A percentile compares a stretch with the other conserved stretches of the same genome.
phyloP scores from a whole-genome alignment of 768 basidiomycete species.

The Tylopilus rubrobrunneus region DNA sequence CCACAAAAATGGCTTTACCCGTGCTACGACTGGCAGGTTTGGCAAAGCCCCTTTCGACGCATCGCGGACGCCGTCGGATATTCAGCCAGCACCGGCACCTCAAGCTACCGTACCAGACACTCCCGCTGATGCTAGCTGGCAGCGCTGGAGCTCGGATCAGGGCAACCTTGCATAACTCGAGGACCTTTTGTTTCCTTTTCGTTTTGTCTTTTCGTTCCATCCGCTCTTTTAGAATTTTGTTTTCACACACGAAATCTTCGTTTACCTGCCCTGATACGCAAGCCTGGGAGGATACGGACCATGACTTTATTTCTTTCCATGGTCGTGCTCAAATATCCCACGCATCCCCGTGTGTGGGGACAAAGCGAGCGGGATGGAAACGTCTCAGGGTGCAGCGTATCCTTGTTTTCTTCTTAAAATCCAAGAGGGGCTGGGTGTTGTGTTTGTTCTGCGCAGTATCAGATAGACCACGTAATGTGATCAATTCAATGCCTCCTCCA shows the following conservation, averaged over 20 bases:
- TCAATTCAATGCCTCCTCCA: not conserved
- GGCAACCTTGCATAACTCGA: constrained; percentile 3
- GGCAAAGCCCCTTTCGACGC: constrained; percentile 15
- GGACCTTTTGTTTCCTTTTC: not conserved
- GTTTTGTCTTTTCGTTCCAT: constrained; percentile 12
- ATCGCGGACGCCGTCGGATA: constrained; percentile 18
- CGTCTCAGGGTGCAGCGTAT: not conserved
- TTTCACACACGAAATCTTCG: constrained; percentile 1
- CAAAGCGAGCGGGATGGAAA: not conserved
- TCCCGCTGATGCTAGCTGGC: constrained; percentile 17
- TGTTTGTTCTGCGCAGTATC: not conserved
- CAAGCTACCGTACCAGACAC: constrained; percentile 10
- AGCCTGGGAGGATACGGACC: not conserved
- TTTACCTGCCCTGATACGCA: not conserved
- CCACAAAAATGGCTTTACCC: constrained; percentile 23
- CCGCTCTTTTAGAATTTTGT: not conserved
- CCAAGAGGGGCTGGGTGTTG: not conserved
- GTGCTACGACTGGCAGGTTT: constrained; percentile 20
- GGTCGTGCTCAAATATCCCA: not conserved
- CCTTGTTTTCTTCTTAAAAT: not conserved
- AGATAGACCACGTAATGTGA: not conserved
- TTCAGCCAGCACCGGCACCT: constrained; percentile 5
- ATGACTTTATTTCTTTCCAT: not conserved
- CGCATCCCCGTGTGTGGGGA: not conserved
- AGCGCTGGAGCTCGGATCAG: constrained; percentile 15